A percentile compares a stretch with the other conserved stretches of the same genome.
Conservation (phyloP, 1,284 basidiomycete genomes). For the Coniophora puteana region DNA sequence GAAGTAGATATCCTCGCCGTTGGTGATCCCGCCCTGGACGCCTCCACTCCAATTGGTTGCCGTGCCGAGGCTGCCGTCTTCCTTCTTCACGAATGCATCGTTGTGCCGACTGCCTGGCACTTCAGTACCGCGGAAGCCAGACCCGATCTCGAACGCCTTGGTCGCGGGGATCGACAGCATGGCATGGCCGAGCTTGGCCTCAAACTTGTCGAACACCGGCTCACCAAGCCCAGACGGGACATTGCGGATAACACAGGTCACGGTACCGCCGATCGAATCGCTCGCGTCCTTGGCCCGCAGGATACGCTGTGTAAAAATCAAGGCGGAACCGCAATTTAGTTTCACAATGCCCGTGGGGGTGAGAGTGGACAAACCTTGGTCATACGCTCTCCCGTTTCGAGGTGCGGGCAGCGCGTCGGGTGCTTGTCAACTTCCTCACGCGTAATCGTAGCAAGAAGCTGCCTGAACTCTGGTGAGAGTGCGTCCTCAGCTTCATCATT, state of each 20-base stretch:
- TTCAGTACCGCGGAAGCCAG: slow-evolving; percentile 95
- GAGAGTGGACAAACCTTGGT: slow-evolving; percentile 54
- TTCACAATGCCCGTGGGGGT: slow-evolving; percentile 8
- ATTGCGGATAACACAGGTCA: slow-evolving; percentile 94
- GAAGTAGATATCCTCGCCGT: slow-evolving; percentile 98
- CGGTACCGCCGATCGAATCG: slow-evolving; percentile 96
- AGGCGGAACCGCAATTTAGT: slow-evolving; percentile 7
- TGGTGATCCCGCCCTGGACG: slow-evolving; percentile 96
- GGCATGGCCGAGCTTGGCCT: slow-evolving; percentile 93
- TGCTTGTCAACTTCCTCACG: slow-evolving; percentile 89
- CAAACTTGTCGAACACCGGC: slow-evolving; percentile 98
- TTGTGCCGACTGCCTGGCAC: slow-evolving; percentile 94
- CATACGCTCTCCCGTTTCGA: slow-evolving; percentile 87
- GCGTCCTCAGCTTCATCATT: slow-evolving; percentile 76
- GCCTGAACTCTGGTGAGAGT: slow-evolving; percentile 79
- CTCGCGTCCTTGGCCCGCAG: slow-evolving; percentile 86
- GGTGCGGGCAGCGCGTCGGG: slow-evolving; percentile 88
- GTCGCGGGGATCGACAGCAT: slow-evolving; percentile 99
- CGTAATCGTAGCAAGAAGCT: slow-evolving; percentile 78
- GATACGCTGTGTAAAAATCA: slow-evolving; percentile 64
- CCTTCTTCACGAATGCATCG: slow-evolving; percentile 77
- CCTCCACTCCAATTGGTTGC: slow-evolving; percentile 96
- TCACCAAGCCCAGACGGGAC: slow-evolving; percentile 93
- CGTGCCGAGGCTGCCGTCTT: slow-evolving; percentile 78
- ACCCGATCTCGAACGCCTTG: slow-evolving; percentile 98